phyloP scores from a whole-genome alignment of 2,329 filamentous ascomycete genomes.

The Periconia digitata region DNA sequence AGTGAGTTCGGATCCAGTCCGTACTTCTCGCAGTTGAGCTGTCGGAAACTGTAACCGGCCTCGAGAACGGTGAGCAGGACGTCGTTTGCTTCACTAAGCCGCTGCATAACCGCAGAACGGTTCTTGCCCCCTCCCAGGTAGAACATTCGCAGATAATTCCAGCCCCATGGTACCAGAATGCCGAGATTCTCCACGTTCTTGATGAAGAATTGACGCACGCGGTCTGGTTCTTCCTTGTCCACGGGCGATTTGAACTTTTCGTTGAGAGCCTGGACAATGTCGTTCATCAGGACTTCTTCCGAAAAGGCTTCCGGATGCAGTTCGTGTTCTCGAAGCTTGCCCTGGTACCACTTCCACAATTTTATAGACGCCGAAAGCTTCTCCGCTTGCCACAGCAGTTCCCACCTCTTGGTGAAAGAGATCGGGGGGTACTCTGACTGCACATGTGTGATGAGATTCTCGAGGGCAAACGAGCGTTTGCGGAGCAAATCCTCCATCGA shows the following conservation, averaged over 20 bases:
- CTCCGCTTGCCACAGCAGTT: slow-evolving; percentile 84
- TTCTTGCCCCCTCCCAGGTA: slow-evolving; percentile 67
- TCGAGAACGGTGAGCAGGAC: slow-evolving; percentile 68
- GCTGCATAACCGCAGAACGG: slow-evolving; percentile 49
- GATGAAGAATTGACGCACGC: slow-evolving; percentile 84
- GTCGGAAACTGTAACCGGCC: slow-evolving; percentile 69
- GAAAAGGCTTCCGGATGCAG: slow-evolving; percentile 60
- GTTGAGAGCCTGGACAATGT: slow-evolving; percentile 75
- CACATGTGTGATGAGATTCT: slow-evolving; percentile 73
- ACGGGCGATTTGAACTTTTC: slow-evolving; percentile 72
- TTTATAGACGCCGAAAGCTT: slow-evolving; percentile 78
- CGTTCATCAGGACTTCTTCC: slow-evolving; percentile 69
- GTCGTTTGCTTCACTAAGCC: slow-evolving; percentile 69
- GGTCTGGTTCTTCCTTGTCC: slow-evolving; percentile 71
- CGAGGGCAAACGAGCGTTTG: slow-evolving; percentile 70
- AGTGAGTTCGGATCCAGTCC: slow-evolving; percentile 70
- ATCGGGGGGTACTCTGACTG: slow-evolving; percentile 65
- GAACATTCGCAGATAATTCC: slow-evolving; percentile 69
- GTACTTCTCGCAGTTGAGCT: slow-evolving; percentile 69
- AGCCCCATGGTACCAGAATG: slow-evolving; percentile 74
- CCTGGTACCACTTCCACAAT: slow-evolving; percentile 81
- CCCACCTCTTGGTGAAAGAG: slow-evolving; percentile 71
- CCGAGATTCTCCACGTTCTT: slow-evolving; percentile 65
- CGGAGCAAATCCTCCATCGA: slow-evolving; percentile 81
- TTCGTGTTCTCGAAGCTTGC: slow-evolving; percentile 68